A percentile compares a stretch with the other conserved stretches of the same genome.
Evolutionary conservation across 768 basidiomycete species (phyloP).

Genomic region (Amanita exitialis): DNA sequence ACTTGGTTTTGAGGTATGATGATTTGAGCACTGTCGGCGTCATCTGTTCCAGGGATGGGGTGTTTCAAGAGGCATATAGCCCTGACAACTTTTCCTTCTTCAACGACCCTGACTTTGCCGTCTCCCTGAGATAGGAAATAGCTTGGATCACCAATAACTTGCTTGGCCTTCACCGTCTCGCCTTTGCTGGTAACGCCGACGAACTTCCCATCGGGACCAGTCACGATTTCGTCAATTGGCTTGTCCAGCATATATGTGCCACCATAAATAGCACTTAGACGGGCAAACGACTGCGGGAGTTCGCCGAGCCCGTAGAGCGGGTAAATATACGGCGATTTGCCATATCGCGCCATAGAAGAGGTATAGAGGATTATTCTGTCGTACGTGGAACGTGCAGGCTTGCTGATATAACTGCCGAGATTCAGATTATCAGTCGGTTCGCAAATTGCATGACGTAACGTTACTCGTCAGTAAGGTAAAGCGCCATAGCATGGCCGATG

Average conservation of each 20-base stretch:
- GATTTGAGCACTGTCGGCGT: conserved; percentile 91
- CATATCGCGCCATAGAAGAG: conserved; percentile 97
- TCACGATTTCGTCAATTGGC: conserved; percentile 82
- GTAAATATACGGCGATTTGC: conserved; percentile 99
- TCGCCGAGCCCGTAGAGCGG: conserved; percentile 98
- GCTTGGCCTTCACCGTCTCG: conserved; percentile 94
- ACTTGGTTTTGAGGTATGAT: conserved; percentile 99
- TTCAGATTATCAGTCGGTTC: conserved; percentile 1
- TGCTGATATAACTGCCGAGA: conserved; percentile 71
- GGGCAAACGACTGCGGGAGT: conserved; percentile 96
- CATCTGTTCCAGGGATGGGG: conserved; percentile 95
- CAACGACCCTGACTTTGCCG: conserved; percentile 75
- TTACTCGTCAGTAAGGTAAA: conserved; percentile 96
- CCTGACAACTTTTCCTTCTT: conserved; percentile 89
- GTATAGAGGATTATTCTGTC: conserved; percentile 97
- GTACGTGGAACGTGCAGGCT: conserved; percentile 83
- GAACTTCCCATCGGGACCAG: conserved; percentile 79
- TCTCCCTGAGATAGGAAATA: conserved; percentile 78
- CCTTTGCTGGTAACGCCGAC: conserved; percentile 82
- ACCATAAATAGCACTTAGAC: conserved; percentile 96
- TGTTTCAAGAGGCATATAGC: conserved; percentile 98
- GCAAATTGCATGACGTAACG: conserved; percentile 18
- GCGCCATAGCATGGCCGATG: conserved; percentile 98
- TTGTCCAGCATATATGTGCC: conserved; percentile 99
- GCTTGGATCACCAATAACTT: conserved; percentile 95